Percentiles rank a stretch among this genome's conserved stretches.
Conservation (phyloP, 1,284 basidiomycete genomes). For the Somion occarium region DNA sequence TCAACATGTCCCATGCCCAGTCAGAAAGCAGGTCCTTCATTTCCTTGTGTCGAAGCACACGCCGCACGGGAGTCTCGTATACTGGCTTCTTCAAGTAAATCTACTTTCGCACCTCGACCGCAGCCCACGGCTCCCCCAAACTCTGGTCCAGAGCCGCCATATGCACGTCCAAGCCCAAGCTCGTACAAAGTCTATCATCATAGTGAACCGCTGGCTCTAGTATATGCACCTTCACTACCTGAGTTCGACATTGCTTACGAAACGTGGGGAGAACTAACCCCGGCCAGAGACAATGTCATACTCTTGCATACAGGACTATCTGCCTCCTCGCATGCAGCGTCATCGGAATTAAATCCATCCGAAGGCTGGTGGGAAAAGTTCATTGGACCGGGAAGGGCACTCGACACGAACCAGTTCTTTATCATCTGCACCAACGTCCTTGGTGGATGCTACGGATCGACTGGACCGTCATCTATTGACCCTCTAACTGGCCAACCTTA, state of each 20-base stretch:
- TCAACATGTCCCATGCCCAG: slow-evolving; percentile 22
- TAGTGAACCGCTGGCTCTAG: slow-evolving; percentile 58
- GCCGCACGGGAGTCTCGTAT: slow-evolving; percentile 58
- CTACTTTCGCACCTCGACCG: slow-evolving; percentile 15
- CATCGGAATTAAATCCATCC: slow-evolving; percentile 71
- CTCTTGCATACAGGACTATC: slow-evolving; percentile 96
- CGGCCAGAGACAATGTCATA: slow-evolving; percentile 81
- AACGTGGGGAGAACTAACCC: slow-evolving; percentile 91
- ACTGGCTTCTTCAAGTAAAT: slow-evolving; percentile 15
- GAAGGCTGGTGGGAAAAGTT: slow-evolving; percentile 99
- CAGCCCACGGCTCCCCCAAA: slow-evolving; percentile 22
- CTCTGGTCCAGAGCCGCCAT: slow-evolving; percentile 72
- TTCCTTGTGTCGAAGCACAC: slow-evolving; percentile 77
- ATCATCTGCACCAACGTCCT: slow-evolving; percentile 97
- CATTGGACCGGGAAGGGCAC: slow-evolving; percentile 89
- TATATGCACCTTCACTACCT: slow-evolving; percentile 72
- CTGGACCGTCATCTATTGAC: slow-evolving; percentile 84
- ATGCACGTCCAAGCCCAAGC: slow-evolving; percentile 67
- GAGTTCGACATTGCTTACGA: slow-evolving; percentile 92
- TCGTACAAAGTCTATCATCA: slow-evolving; percentile 69
- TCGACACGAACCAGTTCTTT: slow-evolving; percentile 93
- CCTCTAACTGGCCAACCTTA: slow-evolving; percentile 68
- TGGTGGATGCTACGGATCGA: slow-evolving; percentile 96
- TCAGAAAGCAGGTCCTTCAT: slow-evolving; percentile 37
- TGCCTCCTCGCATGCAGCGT: slow-evolving; percentile 94